phyloP scores from a whole-genome alignment of 1,284 basidiomycete genomes.

The Cystobasidium sp. region DNA sequence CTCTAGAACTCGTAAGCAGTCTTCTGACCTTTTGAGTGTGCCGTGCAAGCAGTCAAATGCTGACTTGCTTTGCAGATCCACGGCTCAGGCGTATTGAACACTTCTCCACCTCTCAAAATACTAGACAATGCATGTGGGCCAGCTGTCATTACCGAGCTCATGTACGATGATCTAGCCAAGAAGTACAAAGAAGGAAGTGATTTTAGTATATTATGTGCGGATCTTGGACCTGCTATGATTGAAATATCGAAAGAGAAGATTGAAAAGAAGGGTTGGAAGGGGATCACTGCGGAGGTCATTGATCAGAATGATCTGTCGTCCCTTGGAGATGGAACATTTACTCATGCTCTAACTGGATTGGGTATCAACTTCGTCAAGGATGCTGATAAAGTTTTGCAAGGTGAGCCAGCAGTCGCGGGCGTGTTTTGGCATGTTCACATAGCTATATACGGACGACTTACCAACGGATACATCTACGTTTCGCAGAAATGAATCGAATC shows the following conservation, averaged over 20 bases:
- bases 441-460: too few relatives aligned
- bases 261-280: slow-evolving; percentile 21
- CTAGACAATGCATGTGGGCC: slow-evolving; percentile 28
- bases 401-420: not conserved
- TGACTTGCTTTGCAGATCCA: slow-evolving; percentile 5
- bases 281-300: slow-evolving; percentile 5
- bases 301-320: slow-evolving; percentile 22
- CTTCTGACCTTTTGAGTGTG: not conserved
- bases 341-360: slow-evolving; percentile 24
- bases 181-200: not conserved
- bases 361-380: slow-evolving; percentile 27
- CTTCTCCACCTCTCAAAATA: slow-evolving; percentile 8
- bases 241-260: slow-evolving; percentile 13
- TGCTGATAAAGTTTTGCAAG: slow-evolving; percentile 16
- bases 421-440: too few relatives aligned
- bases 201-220: slow-evolving; percentile 17
- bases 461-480: too few relatives aligned
- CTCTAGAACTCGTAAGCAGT: slow-evolving; percentile 14
- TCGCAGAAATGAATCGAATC: slow-evolving; percentile 8
- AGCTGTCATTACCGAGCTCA: slow-evolving; percentile 12
- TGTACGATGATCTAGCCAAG: slow-evolving; percentile 8
- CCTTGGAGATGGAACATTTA: slow-evolving; percentile 9
- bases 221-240: slow-evolving; percentile 26
- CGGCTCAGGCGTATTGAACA: slow-evolving; percentile 1
- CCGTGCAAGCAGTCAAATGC: not conserved